A percentile compares a stretch with the other conserved stretches of the same genome.
These are phyloP conservation scores for Dothistroma pini DNA, from an alignment of 2,329 filamentous ascomycete species.

Conservation along the genomic window DNA sequence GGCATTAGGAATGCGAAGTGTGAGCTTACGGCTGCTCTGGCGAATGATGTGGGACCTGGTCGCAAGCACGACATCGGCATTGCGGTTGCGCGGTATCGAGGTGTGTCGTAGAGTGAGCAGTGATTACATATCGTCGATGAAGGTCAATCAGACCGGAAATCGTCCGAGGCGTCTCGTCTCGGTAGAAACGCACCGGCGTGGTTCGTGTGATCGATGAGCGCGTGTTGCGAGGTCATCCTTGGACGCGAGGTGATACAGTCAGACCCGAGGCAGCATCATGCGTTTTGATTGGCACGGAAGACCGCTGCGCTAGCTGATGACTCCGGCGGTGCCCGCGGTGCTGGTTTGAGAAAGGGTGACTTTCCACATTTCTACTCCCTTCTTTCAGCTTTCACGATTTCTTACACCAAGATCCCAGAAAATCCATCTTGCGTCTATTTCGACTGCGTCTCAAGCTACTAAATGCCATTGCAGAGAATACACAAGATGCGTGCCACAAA, in stretches of 20 bases:
- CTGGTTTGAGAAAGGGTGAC: background rate
- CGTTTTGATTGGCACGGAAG: background rate
- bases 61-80: background rate
- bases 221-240: background rate
- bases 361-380: too few species aligned
- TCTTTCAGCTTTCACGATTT: too few species aligned
- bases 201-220: background rate
- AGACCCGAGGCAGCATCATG: background rate
- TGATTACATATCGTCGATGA: background rate
- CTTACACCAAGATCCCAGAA: too few species aligned
- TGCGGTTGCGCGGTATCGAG: background rate
- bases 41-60: background rate
- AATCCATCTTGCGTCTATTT: too few species aligned
- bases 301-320: background rate
- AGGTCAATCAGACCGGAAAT: background rate
- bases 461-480: too few species aligned
- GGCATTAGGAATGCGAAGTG: background rate
- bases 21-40: background rate
- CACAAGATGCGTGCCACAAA: too few species aligned
- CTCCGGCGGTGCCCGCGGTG: background rate
- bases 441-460: too few species aligned
- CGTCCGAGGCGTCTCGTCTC: background rate
- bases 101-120: background rate
- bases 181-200: background rate
- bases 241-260: background rate